Conservation (phyloP, 768 basidiomycete species). For the Leucocoprinus sp. region DNA sequence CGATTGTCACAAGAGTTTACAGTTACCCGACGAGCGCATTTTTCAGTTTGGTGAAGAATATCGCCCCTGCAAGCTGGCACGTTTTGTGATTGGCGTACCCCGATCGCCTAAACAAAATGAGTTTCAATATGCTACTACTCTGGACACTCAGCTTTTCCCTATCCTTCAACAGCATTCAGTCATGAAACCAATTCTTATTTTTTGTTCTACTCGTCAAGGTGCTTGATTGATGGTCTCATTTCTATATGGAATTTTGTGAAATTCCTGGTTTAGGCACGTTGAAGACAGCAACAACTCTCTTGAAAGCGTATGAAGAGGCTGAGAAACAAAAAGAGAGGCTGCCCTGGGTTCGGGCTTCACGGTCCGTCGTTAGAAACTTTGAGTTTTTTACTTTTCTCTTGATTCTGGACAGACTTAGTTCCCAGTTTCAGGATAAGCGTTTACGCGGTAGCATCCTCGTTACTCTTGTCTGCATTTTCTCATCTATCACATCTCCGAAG, state of each 20-base stretch:
- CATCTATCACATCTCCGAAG: constrained; percentile 23
- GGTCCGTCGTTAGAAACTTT: constrained; percentile 27
- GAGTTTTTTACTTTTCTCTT: not conserved
- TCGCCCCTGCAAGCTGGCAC: constrained; percentile 74
- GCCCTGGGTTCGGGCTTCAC: constrained; percentile 62
- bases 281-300: constrained; percentile 67
- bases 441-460: constrained; percentile 38
- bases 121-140: constrained; percentile 60
- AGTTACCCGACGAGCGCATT: not conserved
- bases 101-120: constrained; percentile 63
- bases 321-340: constrained; percentile 37
- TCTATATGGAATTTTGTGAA: not conserved
- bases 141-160: constrained; percentile 68
- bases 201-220: constrained; percentile 87
- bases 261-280: constrained; percentile 36
- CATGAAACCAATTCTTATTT: constrained; percentile 82
- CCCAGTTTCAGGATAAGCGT: constrained; percentile 58
- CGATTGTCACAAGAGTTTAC: not conserved
- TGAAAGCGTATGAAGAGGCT: constrained; percentile 59
- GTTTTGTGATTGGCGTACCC: constrained; percentile 65
- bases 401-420: constrained; percentile 36
- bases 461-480: constrained; percentile 13
- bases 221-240: not conserved
- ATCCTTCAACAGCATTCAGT: constrained; percentile 65
- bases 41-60: constrained; percentile 89